Evolutionary conservation across 306 rosid genomes (phyloP).

Genomic region (Malus domestica): DNA sequence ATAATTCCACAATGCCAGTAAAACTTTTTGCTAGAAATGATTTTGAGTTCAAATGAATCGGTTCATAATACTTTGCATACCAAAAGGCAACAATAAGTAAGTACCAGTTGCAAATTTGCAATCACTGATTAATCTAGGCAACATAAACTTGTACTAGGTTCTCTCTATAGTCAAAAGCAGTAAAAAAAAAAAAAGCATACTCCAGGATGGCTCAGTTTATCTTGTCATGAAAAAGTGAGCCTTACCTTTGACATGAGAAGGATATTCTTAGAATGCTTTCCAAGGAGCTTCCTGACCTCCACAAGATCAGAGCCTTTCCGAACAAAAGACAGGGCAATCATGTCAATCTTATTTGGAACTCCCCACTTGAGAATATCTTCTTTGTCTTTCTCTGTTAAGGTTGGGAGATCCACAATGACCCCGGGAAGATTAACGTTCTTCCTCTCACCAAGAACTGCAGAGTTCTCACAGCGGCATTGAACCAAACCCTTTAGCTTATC

Average conservation of each 20-base stretch:
- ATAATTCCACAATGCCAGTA: not conserved
- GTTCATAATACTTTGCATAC: not conserved
- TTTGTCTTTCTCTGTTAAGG: constrained; percentile 85
- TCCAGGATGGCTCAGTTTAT: not conserved
- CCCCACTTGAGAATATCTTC: constrained; percentile 90
- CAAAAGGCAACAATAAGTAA: not conserved
- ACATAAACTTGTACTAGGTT: not conserved
- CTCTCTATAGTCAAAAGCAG: not conserved
- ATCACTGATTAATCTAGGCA: not conserved
- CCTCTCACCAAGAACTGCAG: constrained; percentile 88
- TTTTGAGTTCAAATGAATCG: not conserved
- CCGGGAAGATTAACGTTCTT: constrained; percentile 98
- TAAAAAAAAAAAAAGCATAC: not conserved
- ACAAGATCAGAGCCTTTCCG: constrained; percentile 91
- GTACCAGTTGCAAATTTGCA: not conserved
- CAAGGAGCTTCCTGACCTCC: constrained; percentile 77
- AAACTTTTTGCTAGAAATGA: not conserved
- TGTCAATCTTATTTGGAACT: constrained; percentile 79
- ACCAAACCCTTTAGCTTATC: constrained; percentile 61
- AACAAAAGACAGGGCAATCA: constrained; percentile 95
- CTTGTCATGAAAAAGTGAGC: not conserved
- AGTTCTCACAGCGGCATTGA: constrained; percentile 81
- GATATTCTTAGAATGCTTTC: constrained; percentile 74
- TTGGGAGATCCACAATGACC: constrained; percentile 87
- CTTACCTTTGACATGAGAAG: constrained; percentile 95